A percentile compares a stretch with the other conserved stretches of the same genome.
Evolutionary conservation across 2,329 filamentous ascomycete species (phyloP).

Genomic region (Eutypella sp.): DNA sequence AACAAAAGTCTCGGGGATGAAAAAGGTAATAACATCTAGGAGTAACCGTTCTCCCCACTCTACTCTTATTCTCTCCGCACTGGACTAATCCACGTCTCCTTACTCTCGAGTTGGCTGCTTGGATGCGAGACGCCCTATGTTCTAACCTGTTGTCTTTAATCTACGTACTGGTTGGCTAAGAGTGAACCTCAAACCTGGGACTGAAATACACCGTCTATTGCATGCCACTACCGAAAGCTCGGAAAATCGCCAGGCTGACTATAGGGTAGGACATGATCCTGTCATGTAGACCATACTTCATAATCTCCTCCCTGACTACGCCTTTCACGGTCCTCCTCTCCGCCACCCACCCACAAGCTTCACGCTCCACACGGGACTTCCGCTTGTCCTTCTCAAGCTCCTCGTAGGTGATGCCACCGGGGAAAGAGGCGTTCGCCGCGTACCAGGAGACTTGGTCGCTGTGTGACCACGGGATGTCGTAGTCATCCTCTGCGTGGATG

Average conservation of each 20-base stretch:
- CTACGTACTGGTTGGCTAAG: too few relatives aligned
- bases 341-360: slow-evolving; percentile 44
- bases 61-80: too few relatives aligned
- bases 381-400: slow-evolving; percentile 41
- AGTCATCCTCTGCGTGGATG: slow-evolving; percentile 48
- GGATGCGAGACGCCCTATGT: too few relatives aligned
- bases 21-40: not conserved
- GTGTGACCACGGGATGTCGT: slow-evolving; percentile 46
- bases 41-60: too few relatives aligned
- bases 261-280: slow-evolving; percentile 53
- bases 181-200: too few relatives aligned
- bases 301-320: slow-evolving; percentile 47
- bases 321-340: slow-evolving; percentile 43
- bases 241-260: slow-evolving; percentile 45
- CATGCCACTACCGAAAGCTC: slow-evolving; percentile 31
- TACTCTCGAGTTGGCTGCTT: too few relatives aligned
- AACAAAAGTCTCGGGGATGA: not conserved
- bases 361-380: slow-evolving; percentile 33
- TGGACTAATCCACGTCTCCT: too few relatives aligned
- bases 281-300: slow-evolving; percentile 53
- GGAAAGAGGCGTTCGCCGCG: slow-evolving; percentile 44
- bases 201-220: not conserved
- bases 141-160: too few relatives aligned
- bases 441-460: slow-evolving; percentile 49
- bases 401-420: slow-evolving; percentile 33